phyloP scores from a whole-genome alignment of 2,329 filamentous ascomycete species.

The Aspergillus arachidicola region DNA sequence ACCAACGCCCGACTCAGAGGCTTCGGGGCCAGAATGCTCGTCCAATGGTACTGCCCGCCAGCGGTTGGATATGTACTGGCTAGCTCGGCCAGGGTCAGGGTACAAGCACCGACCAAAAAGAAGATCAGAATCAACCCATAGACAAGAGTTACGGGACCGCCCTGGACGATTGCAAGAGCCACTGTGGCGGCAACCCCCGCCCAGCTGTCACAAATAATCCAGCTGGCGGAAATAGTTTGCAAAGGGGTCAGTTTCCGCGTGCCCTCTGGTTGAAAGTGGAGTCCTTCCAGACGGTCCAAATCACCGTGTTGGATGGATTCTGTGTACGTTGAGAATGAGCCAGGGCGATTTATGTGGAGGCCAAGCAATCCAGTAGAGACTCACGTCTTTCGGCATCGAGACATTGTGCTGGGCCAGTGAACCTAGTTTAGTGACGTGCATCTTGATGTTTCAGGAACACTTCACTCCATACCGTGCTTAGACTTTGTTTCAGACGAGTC shows the following conservation, averaged over 20 bases:
- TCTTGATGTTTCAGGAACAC: not conserved
- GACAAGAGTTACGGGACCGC: slow-evolving; percentile 27
- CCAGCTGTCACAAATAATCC: slow-evolving; percentile 31
- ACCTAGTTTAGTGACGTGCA: not conserved
- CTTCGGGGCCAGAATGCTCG: slow-evolving; percentile 28
- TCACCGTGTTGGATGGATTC: not conserved
- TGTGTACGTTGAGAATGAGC: not conserved
- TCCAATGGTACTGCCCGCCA: slow-evolving; percentile 45
- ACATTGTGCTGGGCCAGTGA: not conserved
- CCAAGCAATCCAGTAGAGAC: not conserved
- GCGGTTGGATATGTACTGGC: slow-evolving; percentile 41
- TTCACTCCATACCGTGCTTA: not conserved
- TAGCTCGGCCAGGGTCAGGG: slow-evolving; percentile 42
- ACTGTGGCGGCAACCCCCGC: slow-evolving; percentile 27
- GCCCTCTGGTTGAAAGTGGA: not conserved
- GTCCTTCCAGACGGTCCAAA: not conserved
- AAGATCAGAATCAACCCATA: not conserved
- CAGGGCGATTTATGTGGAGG: not conserved
- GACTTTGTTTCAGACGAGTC: not conserved
- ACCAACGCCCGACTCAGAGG: slow-evolving; percentile 13
- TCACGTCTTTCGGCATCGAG: slow-evolving; percentile 1
- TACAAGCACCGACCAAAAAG: not conserved
- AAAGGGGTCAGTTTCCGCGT: not conserved
- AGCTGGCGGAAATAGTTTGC: slow-evolving; percentile 3
- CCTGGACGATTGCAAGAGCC: slow-evolving; percentile 23